Conservation (phyloP, 2,329 filamentous ascomycete species). For the Orbilia oligospora region DNA sequence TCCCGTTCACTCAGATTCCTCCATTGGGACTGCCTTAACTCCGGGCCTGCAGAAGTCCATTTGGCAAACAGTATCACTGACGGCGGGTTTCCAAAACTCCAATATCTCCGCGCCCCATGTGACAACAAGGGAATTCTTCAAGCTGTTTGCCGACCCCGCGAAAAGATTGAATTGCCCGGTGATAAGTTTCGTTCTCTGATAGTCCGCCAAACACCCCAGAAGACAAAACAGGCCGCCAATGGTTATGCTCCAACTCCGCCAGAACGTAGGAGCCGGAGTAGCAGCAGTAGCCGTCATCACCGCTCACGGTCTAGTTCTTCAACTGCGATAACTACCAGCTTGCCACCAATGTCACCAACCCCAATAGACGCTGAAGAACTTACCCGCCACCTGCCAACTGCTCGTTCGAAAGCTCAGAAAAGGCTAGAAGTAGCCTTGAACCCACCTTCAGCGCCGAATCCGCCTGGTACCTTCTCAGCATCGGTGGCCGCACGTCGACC, state of each 20-base stretch:
- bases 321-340: constrained; percentile 28
- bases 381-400: constrained; percentile 55
- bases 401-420: constrained; percentile 50
- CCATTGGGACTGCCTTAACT: constrained; percentile 59
- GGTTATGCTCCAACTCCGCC: constrained; percentile 17
- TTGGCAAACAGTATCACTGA: constrained; percentile 53
- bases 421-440: constrained; percentile 52
- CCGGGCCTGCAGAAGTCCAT: constrained; percentile 47
- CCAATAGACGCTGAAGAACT: constrained; percentile 55
- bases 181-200: constrained; percentile 57
- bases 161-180: constrained; percentile 55
- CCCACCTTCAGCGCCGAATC: constrained; percentile 41
- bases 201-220: constrained; percentile 41
- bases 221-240: constrained; percentile 34
- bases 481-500: constrained; percentile 34
- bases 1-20: constrained; percentile 54
- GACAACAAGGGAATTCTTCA: constrained; percentile 51
- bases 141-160: constrained; percentile 51
- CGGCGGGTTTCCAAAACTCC: constrained; percentile 55
- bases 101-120: constrained; percentile 54
- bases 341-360: constrained; percentile 53
- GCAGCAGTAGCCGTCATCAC: constrained; percentile 40
- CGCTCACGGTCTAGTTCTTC: constrained; percentile 53
- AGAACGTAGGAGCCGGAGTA: constrained; percentile 33
- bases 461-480: constrained; percentile 40